Evolutionary conservation across 306 rosid species (phyloP), one percentile per base, ranked within the genome.

Genomic region (Castanea mollissima): DNA sequence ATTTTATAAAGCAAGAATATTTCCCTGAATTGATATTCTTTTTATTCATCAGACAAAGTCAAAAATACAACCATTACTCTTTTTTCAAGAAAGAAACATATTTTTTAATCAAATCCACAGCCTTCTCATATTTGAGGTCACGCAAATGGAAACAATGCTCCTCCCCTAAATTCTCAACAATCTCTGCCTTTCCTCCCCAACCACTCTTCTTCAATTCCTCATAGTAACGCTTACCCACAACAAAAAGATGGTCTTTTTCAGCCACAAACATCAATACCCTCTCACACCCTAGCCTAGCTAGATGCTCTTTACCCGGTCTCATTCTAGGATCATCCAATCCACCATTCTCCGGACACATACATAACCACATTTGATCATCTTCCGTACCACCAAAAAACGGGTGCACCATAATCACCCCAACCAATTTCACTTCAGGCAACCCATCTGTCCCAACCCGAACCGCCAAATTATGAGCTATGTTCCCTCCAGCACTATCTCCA

Each of bases 291-390:
- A 83, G 19, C 41, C 76, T 59, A 54, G 44, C 68, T 49, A 86
- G 71, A 65, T 65, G 31, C 74, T 80, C 86, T 27, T 31, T 27
- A 2, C 18, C 5, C 13, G 85, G 85, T 73, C 72, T 74, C 52
- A 83, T 1, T 60, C 81, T 83, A 69, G 83, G 87, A 65, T 86
- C 87, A 15, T 76, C 74, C 41, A 46, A 34, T 68, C 87, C 87
- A 21, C 65, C 16, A 1, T 79, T 18, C 46, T 38, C 49, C 4
- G 84, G 86, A n/a, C 73, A 86, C 2, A 86, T 29, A 5, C 64
- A 16, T 23, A 82, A 77, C 23, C 76, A 52, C 69, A 71, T 71
- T 7, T 23, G 7, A 71, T n/a, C 55, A 2, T 76, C 76, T 0
- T 71, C 52, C 71, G 71, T 38, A 20, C 74, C 74, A 41, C 74